Base-by-base conservation (phyloP, 345 rosid genomes). In the Linum tenue region DNA sequence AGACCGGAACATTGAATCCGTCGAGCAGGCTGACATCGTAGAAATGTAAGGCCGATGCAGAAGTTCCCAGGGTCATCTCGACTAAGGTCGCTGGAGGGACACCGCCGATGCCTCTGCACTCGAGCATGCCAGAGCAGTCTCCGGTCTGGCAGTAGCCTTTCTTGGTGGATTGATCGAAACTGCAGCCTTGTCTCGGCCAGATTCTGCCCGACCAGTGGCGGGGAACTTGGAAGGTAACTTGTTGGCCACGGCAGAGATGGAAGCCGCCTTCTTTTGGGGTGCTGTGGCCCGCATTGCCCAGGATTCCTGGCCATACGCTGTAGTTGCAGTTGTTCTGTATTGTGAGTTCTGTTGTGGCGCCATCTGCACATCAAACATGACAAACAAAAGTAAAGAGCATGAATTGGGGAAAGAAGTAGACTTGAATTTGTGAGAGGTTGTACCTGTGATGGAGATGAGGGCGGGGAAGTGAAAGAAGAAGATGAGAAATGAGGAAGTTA, bases 171-270 rank as follows among this genome's bases (percentile, higher is more conserved):
- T 72, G 53, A 50, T 80, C 79, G 37, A 83, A 83, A 39, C 73
- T 71, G 39, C 86, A 83, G 53, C 81, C 86, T 55, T 76, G 76
- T 70, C 84, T 72, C 1, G 82, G 79, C 87, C 87, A 83, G 59
- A 80, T 74, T 73, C 87, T 75, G 31, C 60, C 85, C 0, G 85
- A 81, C 85, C 88, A 83, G 41, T 50, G 17, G 1, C 70, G 72
- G 1, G 83, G 87, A 17, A 79, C 55, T 60, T 75, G 59, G 2
- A 81, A 41, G 55, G 62, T 53, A 17, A 62, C 66, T 56, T 79
- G 76, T 72, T 75, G 69, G 17, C 76, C 82, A 7, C 76, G n/a
- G 51, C 59, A 7, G 60, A 83, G 80, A 40, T 59, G 77, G 67
- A 83, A 81, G 5, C 82, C 85, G 3, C 83, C 83, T n/a, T 68